These are phyloP conservation scores for Euphorbia lathyris DNA, from an alignment of 345 rosid genomes.

Conservation along the genomic window DNA sequence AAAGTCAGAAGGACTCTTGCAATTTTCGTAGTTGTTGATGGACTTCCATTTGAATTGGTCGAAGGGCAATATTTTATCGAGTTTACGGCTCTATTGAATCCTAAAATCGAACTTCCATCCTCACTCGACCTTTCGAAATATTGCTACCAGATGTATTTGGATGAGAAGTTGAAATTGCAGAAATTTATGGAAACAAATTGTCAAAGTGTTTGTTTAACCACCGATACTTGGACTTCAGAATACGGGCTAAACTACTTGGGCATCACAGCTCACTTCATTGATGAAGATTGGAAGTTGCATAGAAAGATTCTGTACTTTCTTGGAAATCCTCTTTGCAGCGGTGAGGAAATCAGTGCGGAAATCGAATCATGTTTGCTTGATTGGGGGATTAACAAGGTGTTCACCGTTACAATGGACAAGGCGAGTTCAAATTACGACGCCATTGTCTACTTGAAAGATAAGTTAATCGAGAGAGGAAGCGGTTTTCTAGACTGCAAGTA, in stretches of 20 bases:
- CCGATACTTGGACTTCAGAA: neutral
- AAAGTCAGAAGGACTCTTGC: neutral
- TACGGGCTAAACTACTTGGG: constrained; percentile 6
- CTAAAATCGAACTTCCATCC: neutral
- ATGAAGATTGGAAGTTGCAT: constrained; percentile 5
- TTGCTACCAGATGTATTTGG: neutral
- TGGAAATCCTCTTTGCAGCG: neutral
- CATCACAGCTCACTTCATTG: constrained; percentile 12
- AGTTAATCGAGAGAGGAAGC: neutral
- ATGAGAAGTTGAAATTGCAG: constrained; percentile 1
- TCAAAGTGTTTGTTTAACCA: constrained; percentile 5
- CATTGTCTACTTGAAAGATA: neutral
- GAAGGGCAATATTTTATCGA: neutral
- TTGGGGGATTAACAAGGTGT: constrained; percentile 1
- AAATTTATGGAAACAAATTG: neutral
- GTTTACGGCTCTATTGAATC: neutral
- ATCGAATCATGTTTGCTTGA: constrained; percentile 5
- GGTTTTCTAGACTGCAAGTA: neutral
- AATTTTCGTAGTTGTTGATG: neutral
- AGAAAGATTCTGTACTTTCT: constrained; percentile 3
- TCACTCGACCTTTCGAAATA: neutral
- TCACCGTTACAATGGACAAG: constrained; percentile 13
- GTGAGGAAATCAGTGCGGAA: neutral
- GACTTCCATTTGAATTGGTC: neutral
- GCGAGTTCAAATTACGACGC: constrained; percentile 6